These are phyloP conservation scores for Clarireedia sp. DNA, from an alignment of 2,329 filamentous ascomycete species.

Conservation along the genomic window DNA sequence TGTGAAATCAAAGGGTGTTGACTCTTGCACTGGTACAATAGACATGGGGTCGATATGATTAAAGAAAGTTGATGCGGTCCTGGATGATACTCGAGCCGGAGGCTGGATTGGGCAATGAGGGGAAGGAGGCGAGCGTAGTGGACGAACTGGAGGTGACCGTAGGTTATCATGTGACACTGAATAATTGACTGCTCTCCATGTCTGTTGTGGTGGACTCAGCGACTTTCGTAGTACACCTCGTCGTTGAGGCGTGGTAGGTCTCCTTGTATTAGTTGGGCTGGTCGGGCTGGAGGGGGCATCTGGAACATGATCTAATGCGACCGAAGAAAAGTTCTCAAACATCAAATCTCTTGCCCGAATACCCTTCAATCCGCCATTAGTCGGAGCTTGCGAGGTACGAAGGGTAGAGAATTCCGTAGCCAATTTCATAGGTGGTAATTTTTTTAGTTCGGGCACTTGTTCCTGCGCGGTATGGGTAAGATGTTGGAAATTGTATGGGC, in stretches of 20 bases:
- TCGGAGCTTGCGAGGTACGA: slow-evolving; percentile 32
- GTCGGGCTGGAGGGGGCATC: slow-evolving; percentile 11
- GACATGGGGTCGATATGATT: slow-evolving; percentile 42
- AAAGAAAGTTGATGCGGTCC: slow-evolving; percentile 43
- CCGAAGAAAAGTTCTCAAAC: slow-evolving; percentile 43
- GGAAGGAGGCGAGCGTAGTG: slow-evolving; percentile 39
- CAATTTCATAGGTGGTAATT: slow-evolving; percentile 35
- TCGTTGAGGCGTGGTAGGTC: slow-evolving; percentile 13
- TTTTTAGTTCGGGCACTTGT: slow-evolving; percentile 35
- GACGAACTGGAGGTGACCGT: slow-evolving; percentile 37
- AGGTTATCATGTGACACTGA: slow-evolving; percentile 31
- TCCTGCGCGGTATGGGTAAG: slow-evolving; percentile 50
- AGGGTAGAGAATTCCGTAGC: slow-evolving; percentile 38
- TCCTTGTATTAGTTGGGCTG: slow-evolving; percentile 11
- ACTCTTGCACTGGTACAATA: slow-evolving; percentile 32
- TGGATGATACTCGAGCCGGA: slow-evolving; percentile 49
- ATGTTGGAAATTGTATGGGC: slow-evolving; percentile 60
- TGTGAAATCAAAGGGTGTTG: slow-evolving; percentile 34
- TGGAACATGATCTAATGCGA: slow-evolving; percentile 28
- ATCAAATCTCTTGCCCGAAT: slow-evolving; percentile 36
- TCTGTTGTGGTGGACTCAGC: slow-evolving; percentile 24
- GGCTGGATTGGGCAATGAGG: slow-evolving; percentile 36
- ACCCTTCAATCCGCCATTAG: slow-evolving; percentile 31
- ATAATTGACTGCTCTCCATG: slow-evolving; percentile 19
- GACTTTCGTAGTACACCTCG: slow-evolving; percentile 5